These are phyloP conservation scores for Flaveria ramosissima DNA, from an alignment of 129 eudicot species.

Conservation along the genomic window DNA sequence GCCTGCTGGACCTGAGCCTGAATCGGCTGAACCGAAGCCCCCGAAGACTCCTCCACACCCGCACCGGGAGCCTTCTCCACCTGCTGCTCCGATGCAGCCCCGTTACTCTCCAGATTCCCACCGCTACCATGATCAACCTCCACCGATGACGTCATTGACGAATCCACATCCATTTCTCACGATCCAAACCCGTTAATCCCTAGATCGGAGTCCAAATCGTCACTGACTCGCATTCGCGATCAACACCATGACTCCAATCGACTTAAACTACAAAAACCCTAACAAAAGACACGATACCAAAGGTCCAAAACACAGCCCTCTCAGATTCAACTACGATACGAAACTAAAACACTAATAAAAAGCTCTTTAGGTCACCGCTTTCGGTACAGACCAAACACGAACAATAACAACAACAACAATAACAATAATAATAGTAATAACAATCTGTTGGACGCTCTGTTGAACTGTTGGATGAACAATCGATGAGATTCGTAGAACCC, in stretches of 20 bases:
- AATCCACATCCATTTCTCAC: constrained; percentile 73
- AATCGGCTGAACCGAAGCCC: constrained; percentile 30
- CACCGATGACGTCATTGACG: constrained; percentile 57
- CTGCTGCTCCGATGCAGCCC: constrained; percentile 43
- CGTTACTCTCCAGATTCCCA: constrained; percentile 29
- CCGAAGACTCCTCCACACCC: constrained; percentile 25
- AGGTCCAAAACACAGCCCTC: not conserved
- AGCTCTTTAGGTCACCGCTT: constrained; percentile 25
- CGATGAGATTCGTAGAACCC: constrained; percentile 29
- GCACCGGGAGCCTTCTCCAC: constrained; percentile 27
- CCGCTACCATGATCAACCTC: constrained; percentile 51
- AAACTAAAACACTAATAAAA: constrained; percentile 1
- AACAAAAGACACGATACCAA: not conserved
- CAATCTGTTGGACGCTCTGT: too few species aligned
- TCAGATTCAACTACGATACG: constrained; percentile 22
- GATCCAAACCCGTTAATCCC: constrained; percentile 20
- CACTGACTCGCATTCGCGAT: constrained; percentile 51
- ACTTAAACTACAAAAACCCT: constrained; percentile 31
- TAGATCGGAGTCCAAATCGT: constrained; percentile 52
- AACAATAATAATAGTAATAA: too few species aligned
- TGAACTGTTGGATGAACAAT: too few species aligned
- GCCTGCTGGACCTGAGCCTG: constrained; percentile 42
- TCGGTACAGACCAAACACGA: not conserved
- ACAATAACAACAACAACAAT: too few species aligned
- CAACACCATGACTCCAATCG: constrained; percentile 34